Evolutionary conservation across 1,284 basidiomycete species (phyloP), one percentile per base, ranked within the genome.

Genomic region (Cryptococcus sp.): DNA sequence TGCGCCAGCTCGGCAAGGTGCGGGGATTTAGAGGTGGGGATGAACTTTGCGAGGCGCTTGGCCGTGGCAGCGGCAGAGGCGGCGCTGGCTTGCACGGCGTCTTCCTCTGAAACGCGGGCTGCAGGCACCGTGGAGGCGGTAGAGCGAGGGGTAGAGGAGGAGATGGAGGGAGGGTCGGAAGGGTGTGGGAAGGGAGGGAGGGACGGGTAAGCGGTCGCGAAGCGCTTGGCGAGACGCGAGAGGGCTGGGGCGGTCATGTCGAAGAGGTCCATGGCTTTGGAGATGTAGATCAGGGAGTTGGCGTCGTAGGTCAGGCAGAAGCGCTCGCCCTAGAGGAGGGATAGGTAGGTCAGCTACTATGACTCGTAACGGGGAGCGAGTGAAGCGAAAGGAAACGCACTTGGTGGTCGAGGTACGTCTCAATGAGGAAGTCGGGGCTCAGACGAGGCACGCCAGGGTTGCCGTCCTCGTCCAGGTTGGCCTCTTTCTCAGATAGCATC

Each of bases 281-380:
- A 92, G 62, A 97, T 85, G 80, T 98, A 99, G 68, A 99, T 93
- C 75, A 98, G 86, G 3, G 92, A 96, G 79, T 99, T 99, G 58
- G 96, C 95, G 74, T 99, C 95, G 78, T 98, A 98, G 75, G 97
- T 98, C 57, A 98, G 81, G 75, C 95, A 98, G 80, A 98, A 99
- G 69, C 92, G 86, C 78, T 94, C 91, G 56, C 91, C 91, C 84
- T 87, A 18, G 21, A 6, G 35, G 18, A n/a, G 18, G 35, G 23
- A 28, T 47, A 33, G 43, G 12, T 37, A 45, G 36, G 35, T 47
- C 18, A 54, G 51, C 35, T 9, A 20, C 21, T 16, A 11, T 33
- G 35, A 52, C 43, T 43, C 12, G n/a, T n/a, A n/a, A 20, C 18
- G n/a, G 46, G 36, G n/a, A n/a, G n/a, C n/a, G 20, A 38, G 20